phyloP scores from a whole-genome alignment of 495 filamentous ascomycete genomes.

The Hapsidospora chrysogenum region DNA sequence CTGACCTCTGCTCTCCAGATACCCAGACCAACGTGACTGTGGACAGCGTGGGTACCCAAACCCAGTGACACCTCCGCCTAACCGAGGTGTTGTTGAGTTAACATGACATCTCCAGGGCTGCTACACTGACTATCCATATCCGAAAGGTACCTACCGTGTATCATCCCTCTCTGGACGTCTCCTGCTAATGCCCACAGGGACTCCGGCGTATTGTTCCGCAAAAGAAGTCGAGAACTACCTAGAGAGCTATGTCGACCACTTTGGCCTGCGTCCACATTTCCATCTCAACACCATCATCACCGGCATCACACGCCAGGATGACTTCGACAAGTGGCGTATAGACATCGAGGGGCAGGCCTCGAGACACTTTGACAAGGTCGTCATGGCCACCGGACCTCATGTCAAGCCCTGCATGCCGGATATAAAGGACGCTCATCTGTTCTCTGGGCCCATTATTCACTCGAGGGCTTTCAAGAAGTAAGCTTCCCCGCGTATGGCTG shows the following conservation, averaged over 20 bases:
- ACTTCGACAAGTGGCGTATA: conserved; percentile 10
- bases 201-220: not conserved
- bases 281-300: conserved; percentile 9
- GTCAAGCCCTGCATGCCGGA: conserved; percentile 7
- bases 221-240: conserved; percentile 9
- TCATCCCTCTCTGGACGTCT: not conserved
- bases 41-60: not conserved
- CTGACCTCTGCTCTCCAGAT: not conserved
- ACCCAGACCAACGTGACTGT: not conserved
- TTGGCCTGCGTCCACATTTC: conserved; percentile 12
- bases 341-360: conserved; percentile 2
- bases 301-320: conserved; percentile 6
- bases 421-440: conserved; percentile 6
- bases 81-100: not conserved
- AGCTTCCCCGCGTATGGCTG: not conserved
- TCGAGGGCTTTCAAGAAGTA: conserved; percentile 6
- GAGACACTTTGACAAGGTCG: conserved; percentile 11
- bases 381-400: conserved; percentile 9
- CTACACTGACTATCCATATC: conserved; percentile 14
- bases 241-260: conserved; percentile 13
- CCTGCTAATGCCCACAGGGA: conserved; percentile 8
- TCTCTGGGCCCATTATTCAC: conserved; percentile 9
- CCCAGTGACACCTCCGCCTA: not conserved
- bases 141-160: conserved; percentile 8
- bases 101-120: not conserved